phyloP scores from a whole-genome alignment of 2,329 filamentous ascomycete genomes.

The Pestalotiopsis sp. region DNA sequence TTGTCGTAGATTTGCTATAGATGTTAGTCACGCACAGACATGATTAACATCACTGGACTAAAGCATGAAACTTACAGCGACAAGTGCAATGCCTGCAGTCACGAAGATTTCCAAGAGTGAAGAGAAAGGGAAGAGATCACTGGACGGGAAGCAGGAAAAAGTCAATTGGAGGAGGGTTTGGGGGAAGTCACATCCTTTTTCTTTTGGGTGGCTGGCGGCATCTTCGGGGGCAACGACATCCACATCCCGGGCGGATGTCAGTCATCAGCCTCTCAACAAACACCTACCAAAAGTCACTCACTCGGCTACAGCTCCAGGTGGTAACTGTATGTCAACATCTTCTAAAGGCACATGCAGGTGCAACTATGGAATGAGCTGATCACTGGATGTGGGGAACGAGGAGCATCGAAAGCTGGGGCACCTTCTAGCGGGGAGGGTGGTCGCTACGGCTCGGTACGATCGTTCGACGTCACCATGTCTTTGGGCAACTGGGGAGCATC shows the following conservation, averaged over 20 bases:
- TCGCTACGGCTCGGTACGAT: background rate
- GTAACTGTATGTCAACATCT: background rate
- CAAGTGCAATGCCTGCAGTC: too few species aligned
- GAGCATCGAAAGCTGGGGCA: background rate
- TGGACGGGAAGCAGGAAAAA: background rate
- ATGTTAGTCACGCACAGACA: too few species aligned
- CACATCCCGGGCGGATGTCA: background rate
- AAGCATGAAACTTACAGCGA: too few species aligned
- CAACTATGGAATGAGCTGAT: background rate
- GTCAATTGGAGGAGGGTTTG: background rate
- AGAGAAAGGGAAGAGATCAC: background rate
- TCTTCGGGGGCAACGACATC: background rate
- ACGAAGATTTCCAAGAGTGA: too few species aligned
- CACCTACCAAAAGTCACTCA: background rate
- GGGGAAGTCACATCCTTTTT: background rate
- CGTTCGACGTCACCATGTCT: background rate
- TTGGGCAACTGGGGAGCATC: background rate
- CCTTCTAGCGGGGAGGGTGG: background rate
- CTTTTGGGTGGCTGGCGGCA: background rate
- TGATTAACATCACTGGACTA: too few species aligned
- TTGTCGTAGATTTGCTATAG: too few species aligned
- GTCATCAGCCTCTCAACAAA: background rate
- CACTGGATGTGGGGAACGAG: background rate
- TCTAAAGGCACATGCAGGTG: background rate
- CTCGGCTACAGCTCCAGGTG: background rate